Percentiles rank a stretch among this genome's conserved stretches.
Conservation (phyloP, 352 stramenopile genomes). For the Pythium dissotocum region DNA sequence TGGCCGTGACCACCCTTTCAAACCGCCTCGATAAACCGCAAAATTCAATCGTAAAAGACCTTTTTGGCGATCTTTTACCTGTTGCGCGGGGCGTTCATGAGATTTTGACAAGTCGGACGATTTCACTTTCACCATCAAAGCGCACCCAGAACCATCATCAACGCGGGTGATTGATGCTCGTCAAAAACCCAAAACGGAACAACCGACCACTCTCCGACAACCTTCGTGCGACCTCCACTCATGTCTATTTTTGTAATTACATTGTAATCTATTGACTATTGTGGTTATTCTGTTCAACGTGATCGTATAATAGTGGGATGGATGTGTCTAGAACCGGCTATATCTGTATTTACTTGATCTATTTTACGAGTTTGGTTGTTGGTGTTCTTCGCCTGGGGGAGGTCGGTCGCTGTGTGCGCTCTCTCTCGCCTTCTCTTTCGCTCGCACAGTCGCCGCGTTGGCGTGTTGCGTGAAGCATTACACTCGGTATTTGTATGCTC, state of each 20-base stretch:
- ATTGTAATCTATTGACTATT: background rate
- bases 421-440: constrained; percentile 12
- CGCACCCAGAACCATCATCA: background rate
- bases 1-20: constrained; percentile 73
- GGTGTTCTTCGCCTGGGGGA: constrained; percentile 2
- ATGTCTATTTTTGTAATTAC: background rate
- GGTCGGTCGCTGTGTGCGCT: background rate
- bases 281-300: background rate
- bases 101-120: background rate
- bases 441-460: constrained; percentile 19
- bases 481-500: constrained; percentile 31
- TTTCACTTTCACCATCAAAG: constrained; percentile 3
- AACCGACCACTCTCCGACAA: background rate
- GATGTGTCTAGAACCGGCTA: constrained; percentile 25
- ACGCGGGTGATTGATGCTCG: constrained; percentile 26
- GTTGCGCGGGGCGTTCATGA: background rate
- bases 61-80: background rate
- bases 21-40: constrained; percentile 32
- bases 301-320: background rate
- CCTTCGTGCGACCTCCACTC: constrained; percentile 22
- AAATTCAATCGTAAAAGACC: background rate
- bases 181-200: constrained; percentile 32
- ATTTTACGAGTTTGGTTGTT: constrained; percentile 22
- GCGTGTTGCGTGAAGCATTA: constrained; percentile 24
- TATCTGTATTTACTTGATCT: constrained; percentile 11